Base-by-base conservation (phyloP, 768 basidiomycete genomes). In the Kwoniella dejecticola region DNA sequence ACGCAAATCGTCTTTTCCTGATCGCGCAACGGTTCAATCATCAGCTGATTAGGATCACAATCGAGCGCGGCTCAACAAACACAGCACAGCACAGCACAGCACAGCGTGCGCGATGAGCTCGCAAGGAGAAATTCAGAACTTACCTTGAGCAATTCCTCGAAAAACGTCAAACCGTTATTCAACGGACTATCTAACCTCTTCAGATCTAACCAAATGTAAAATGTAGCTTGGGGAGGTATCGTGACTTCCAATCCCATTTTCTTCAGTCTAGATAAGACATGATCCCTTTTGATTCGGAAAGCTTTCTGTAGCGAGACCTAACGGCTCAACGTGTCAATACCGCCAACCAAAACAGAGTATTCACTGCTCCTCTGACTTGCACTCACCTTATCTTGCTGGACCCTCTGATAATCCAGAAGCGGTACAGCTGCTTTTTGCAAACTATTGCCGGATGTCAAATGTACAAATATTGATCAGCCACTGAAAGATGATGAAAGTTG, bases 131-230 rank as follows among this genome's bases (percentile, higher is more conserved):
- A n/a, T n/a, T 21, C 36, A 13, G 29, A n/a, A 63, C 90, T 84
- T 79, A 90, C 89, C 79, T 92, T 95, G 54, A 95, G 83, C 44
- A 92, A 82, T 79, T 93, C 92, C 73, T 95, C 92, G 74, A 97
- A 97, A 85, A 97, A 95, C 4, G 89, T 88, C 71, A 96, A 81
- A 19, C 93, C 93, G 71, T 90, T 91, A 81, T 92, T 91, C 44
- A 96, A 76, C 6, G 94, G 94, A 4, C 85, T 69, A 8, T 90
- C 89, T 47, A 96, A 83, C 57, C 82, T 83, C 75, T 87, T 87
- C 21, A 95, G 82, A 80, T 90, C 89, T 61, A 94, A 84, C 92
- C 94, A 96, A 75, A 96, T 86, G 79, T 97, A 96, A 81, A 96
- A 97, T 2, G 94, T 96, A 57, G 87, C 86, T 19, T 5, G 90